Base-by-base conservation (phyloP, 768 basidiomycete genomes). In the Phanerochaete carnosa region DNA sequence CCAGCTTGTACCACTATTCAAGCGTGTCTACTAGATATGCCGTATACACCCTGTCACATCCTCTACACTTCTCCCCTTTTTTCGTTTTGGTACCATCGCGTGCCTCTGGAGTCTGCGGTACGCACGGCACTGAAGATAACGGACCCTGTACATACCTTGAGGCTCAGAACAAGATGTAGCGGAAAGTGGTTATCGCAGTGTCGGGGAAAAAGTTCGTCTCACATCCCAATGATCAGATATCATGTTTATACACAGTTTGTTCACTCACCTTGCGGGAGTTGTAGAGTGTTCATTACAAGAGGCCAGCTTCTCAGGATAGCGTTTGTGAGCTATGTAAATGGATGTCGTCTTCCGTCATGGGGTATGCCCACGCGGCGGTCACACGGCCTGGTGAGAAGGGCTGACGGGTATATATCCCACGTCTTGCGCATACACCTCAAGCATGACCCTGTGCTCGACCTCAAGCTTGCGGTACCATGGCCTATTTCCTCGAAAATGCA, bases 1-100 rank as follows among this genome's bases (percentile, higher is more conserved):
- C 89, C 95, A 95, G 81, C 71, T 90, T 43, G 94, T 98, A 33
- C 96, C 96, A 64, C 96, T 96, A 13, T 97, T 97, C 87, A 96
- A 96, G 83, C 92, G 94, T 74, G 91, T 92, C 58, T 96, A 95
- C 76, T 95, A 82, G 65, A 64, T 54, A 23, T 33, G 13, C 29
- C n/a, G 23, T 35, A 13, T 35, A 35, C 33, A 35, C 13, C 33
- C 33, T n/a, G n/a, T 22, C 30, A 11, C 50, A 52, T 52, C 16
- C 7, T 52, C 15, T 19, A 5, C 30, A 32, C 33, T 52, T 52
- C 16, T 52, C 16, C 51, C 12, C 26, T 52, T 32, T 9, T 23
- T 29, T 23, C 13, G 15, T 32, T 16, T 50, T 52, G 51, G 13
- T 22, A 52, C 19, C 2, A n/a, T 32, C n/a, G 51, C 11, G 23